phyloP scores from a whole-genome alignment of 495 filamentous ascomycete genomes.

The Parathielavia appendiculata region DNA sequence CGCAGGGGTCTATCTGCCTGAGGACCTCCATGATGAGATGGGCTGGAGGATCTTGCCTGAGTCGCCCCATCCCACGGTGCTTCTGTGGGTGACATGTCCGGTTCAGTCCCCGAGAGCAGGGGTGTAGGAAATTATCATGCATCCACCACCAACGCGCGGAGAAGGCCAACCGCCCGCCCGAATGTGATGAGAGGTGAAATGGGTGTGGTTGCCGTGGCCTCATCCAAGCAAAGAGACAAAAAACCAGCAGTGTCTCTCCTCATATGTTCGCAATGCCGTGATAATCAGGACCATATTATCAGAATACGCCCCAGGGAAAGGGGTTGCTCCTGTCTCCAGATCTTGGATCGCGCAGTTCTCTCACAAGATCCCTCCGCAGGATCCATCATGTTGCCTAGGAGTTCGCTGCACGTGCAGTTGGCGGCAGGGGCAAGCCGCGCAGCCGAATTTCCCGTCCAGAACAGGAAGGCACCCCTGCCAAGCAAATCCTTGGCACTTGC shows the following conservation, averaged over 20 bases:
- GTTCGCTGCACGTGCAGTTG: too few species aligned
- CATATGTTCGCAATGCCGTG: too few species aligned
- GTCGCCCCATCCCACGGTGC: constrained; percentile 3
- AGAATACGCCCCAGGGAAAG: too few species aligned
- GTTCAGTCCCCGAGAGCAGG: not conserved
- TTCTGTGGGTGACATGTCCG: not conserved
- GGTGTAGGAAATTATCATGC: constrained; percentile 8
- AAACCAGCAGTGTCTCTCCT: too few species aligned
- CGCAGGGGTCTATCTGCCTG: not conserved
- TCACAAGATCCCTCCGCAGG: too few species aligned
- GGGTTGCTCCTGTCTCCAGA: too few species aligned
- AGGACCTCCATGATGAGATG: not conserved
- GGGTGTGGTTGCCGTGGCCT: not conserved
- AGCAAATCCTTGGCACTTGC: constrained; percentile 12
- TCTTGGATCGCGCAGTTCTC: too few species aligned
- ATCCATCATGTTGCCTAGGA: too few species aligned
- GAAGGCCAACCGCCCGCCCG: not conserved
- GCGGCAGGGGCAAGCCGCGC: not conserved
- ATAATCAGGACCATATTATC: too few species aligned
- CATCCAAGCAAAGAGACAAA: too few species aligned
- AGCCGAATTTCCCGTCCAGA: constrained; percentile 8
- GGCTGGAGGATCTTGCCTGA: not conserved
- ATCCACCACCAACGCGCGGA: not conserved
- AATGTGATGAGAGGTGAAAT: not conserved
- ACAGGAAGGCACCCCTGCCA: constrained; percentile 17